Percentiles rank a stretch among this genome's conserved stretches.
These are phyloP conservation scores for Aureobasidium leucospermi DNA, from an alignment of 2,329 filamentous ascomycete genomes.

Conservation along the genomic window DNA sequence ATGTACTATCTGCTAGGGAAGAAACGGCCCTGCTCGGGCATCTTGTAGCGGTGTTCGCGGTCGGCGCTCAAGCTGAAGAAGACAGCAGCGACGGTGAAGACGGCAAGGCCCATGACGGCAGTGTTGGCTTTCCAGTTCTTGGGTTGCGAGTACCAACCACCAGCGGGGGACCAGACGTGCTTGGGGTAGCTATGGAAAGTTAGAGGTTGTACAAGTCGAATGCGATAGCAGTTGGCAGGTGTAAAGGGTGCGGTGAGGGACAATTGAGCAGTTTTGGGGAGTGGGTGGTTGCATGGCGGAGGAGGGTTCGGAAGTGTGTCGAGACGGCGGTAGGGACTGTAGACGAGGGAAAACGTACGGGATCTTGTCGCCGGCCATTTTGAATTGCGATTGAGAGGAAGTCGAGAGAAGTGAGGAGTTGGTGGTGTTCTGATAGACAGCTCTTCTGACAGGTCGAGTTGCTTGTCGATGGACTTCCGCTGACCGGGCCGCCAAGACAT, in stretches of 20 bases:
- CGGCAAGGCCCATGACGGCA: slow-evolving; percentile 60
- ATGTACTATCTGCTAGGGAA: slow-evolving; percentile 78
- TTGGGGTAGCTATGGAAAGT: slow-evolving; percentile 69
- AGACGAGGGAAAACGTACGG: slow-evolving; percentile 44
- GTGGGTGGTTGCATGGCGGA: neutral
- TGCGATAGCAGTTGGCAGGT: neutral
- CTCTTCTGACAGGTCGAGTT: no score
- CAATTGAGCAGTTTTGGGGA: neutral
- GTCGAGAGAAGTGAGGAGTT: slow-evolving; percentile 13
- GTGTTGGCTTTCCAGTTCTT: slow-evolving; percentile 95
- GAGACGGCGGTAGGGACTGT: neutral
- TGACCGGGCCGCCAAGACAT: neutral
- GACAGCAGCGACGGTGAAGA: slow-evolving; percentile 61
- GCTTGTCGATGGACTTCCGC: neutral
- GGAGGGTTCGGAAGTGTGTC: neutral
- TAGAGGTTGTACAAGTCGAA: neutral
- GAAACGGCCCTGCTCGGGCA: slow-evolving; percentile 70
- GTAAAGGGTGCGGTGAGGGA: neutral
- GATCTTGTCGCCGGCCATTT: slow-evolving; percentile 58
- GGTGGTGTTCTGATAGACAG: neutral
- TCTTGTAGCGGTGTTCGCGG: slow-evolving; percentile 63
- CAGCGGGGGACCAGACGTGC: slow-evolving; percentile 97
- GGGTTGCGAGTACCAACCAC: slow-evolving; percentile 95
- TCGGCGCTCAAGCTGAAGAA: slow-evolving; percentile 68
- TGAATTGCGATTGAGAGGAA: neutral